Evolutionary conservation across 257 asterid species (phyloP).

Genomic region (Marsdenia floribunda): DNA sequence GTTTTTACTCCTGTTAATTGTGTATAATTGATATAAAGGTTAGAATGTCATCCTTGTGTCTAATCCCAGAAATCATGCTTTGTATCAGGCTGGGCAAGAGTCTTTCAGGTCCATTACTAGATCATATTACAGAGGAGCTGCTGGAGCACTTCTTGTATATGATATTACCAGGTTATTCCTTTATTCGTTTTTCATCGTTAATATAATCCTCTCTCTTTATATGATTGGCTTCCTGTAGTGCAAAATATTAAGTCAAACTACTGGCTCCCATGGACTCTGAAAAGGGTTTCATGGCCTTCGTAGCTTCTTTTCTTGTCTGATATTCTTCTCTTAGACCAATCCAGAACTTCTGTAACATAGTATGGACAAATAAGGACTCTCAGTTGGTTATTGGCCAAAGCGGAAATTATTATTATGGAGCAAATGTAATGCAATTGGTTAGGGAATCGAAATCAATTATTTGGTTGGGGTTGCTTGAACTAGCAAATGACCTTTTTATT

Average conservation of each 20-base stretch:
- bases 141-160: slow-evolving; percentile 68
- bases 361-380: neutral
- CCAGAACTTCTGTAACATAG: neutral
- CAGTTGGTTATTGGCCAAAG: neutral
- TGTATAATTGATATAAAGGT: neutral
- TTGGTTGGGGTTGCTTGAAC: neutral
- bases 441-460: neutral
- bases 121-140: slow-evolving; percentile 67
- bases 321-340: neutral
- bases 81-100: slow-evolving; percentile 62
- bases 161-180: slow-evolving; percentile 35
- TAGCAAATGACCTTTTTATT: neutral
- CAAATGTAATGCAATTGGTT: neutral
- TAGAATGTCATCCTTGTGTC: neutral
- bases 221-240: neutral
- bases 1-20: neutral
- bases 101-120: slow-evolving; percentile 62
- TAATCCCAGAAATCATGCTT: neutral
- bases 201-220: neutral
- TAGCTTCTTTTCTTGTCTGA: neutral
- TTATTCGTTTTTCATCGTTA: neutral
- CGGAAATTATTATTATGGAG: neutral
- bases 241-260: neutral
- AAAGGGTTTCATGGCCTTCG: neutral
- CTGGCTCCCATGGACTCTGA: neutral